Percentiles rank a stretch among this genome's conserved stretches.
These are phyloP conservation scores for Phytopythium mirpurense DNA, from an alignment of 352 stramenopile species.

Conservation along the genomic window DNA sequence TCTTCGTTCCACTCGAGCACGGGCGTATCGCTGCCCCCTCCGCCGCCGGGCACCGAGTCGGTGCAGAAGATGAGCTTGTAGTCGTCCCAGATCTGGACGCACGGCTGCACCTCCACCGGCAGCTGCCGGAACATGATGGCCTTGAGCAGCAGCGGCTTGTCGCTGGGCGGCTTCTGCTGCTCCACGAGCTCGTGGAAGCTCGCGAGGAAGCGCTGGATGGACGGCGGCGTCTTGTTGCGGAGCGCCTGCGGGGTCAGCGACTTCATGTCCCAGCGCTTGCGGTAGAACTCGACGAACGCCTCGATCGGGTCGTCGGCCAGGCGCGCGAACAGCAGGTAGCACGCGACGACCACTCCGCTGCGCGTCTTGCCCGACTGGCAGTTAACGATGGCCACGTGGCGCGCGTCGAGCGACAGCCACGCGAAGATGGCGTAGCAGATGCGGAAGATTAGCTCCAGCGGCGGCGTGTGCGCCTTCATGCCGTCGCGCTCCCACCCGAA, in stretches of 20 bases:
- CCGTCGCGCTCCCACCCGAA: constrained; percentile 78
- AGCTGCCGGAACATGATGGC: constrained; percentile 68
- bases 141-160: constrained; percentile 69
- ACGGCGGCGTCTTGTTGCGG: constrained; percentile 63
- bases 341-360: constrained; percentile 90
- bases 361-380: constrained; percentile 92
- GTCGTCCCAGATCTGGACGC: constrained; percentile 84
- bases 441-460: constrained; percentile 81
- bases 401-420: constrained; percentile 81
- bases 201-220: constrained; percentile 64
- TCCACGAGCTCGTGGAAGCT: constrained; percentile 63
- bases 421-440: constrained; percentile 92
- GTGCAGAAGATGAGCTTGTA: constrained; percentile 68
- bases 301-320: constrained; percentile 64
- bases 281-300: constrained; percentile 91
- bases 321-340: constrained; percentile 88
- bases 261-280: constrained; percentile 72
- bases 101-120: constrained; percentile 67
- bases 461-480: constrained; percentile 80
- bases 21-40: constrained; percentile 19
- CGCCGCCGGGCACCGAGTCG: constrained; percentile 15
- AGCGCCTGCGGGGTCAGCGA: constrained; percentile 57
- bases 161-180: constrained; percentile 44
- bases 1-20: constrained; percentile 78
- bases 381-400: constrained; percentile 84